Percentiles rank a stretch among this genome's conserved stretches.
Evolutionary conservation across 2,329 filamentous ascomycete genomes (phyloP).

Genomic region (Xylaria sp.): DNA sequence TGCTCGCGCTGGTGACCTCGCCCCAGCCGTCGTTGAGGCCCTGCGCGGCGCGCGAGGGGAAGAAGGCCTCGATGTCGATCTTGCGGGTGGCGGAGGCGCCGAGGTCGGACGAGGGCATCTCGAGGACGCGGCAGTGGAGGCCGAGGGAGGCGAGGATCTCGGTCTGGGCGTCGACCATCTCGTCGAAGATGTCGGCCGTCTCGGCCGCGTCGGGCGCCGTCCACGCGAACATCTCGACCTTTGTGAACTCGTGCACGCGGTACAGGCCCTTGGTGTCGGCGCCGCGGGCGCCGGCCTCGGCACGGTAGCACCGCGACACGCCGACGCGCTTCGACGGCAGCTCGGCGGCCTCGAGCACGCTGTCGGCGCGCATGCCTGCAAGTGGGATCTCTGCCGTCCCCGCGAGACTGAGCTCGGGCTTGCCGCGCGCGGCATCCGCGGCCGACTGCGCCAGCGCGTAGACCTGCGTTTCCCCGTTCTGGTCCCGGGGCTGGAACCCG

Average conservation of each 20-base stretch:
- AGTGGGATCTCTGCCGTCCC: conserved; percentile 96
- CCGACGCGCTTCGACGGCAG: conserved; percentile 85
- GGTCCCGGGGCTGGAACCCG: conserved; percentile 93
- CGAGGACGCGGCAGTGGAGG: conserved; percentile 86
- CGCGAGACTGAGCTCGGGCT: conserved; percentile 78
- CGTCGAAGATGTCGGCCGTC: conserved; percentile 74
- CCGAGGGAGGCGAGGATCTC: conserved; percentile 82
- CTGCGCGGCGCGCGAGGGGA: conserved; percentile 76
- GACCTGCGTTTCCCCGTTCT: conserved; percentile 90
- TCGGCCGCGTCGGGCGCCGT: conserved; percentile 65
- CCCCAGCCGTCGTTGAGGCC: conserved; percentile 78
- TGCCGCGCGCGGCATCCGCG: conserved; percentile 68
- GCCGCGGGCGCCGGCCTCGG: conserved; percentile 90
- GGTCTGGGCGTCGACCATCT: conserved; percentile 87
- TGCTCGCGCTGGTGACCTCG: conserved; percentile 88
- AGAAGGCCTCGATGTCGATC: conserved; percentile 92
- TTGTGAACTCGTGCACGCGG: conserved; percentile 97
- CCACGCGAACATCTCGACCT: conserved; percentile 98
- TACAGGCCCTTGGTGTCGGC: conserved; percentile 94
- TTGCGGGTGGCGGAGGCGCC: conserved; percentile 90
- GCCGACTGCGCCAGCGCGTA: conserved; percentile 78
- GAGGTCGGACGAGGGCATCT: conserved; percentile 90
- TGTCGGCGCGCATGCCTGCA: conserved; percentile 86
- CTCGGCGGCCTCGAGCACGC: conserved; percentile 69
- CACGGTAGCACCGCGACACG: conserved; percentile 91